Conservation (phyloP, 202 grass and related monocot genomes). For the Setaria italica region DNA sequence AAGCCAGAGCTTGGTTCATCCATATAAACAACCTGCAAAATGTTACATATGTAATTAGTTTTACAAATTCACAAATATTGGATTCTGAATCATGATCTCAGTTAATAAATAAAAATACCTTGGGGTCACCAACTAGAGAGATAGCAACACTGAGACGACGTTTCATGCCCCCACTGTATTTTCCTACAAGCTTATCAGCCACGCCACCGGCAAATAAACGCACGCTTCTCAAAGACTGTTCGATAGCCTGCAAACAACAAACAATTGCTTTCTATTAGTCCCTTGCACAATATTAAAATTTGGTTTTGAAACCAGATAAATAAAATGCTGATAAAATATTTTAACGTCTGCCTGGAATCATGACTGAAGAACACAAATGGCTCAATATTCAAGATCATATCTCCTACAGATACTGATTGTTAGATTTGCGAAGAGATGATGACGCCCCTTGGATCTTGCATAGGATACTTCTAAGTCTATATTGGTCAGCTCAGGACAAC, state of each 20-base stretch:
- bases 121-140: conserved; percentile 69
- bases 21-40: conserved; percentile 75
- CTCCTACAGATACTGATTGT: neutral
- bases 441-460: neutral
- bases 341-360: neutral
- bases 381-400: neutral
- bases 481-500: conserved; percentile 19
- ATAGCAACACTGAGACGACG: conserved; percentile 76
- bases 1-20: conserved; percentile 81
- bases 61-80: neutral
- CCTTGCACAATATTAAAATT: neutral
- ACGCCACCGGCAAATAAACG: conserved; percentile 51
- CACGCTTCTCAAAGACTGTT: conserved; percentile 63
- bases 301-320: neutral
- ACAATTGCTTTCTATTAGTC: neutral
- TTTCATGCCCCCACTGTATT: conserved; percentile 85
- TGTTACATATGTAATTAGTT: neutral
- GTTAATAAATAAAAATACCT: conserved; percentile 42
- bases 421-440: neutral
- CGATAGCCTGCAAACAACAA: conserved; percentile 58
- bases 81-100: neutral
- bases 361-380: neutral
- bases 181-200: conserved; percentile 62
- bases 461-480: neutral
- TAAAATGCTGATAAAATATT: neutral